Base-by-base conservation (phyloP, 2,329 filamentous ascomycete species). In the Clonostachys chloroleuca region DNA sequence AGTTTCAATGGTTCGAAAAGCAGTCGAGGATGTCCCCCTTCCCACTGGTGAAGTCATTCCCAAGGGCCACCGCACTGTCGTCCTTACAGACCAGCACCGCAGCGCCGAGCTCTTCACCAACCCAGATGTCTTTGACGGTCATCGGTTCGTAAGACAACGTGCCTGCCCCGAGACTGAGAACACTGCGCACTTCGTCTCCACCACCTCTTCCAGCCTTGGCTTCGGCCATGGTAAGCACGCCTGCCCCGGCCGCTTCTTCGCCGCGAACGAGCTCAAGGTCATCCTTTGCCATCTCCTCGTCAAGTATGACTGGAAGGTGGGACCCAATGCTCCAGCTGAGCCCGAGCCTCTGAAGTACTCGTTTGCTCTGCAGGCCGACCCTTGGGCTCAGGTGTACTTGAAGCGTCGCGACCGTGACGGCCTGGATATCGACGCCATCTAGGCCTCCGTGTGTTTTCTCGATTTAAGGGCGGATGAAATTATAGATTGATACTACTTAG, bases 171-270 rank as follows among this genome's bases (percentile, higher is more conserved):
- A 52, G 4, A 47, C 47, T 30, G 54, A 59, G 43, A 54, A 56
- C 45, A 43, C 51, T 4, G 56, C 58, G 12, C 64, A 69, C 46
- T 60, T 66, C 34, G 66, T 67, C 8, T 63, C 58, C 12, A 67
- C 64, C 0, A 55, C 55, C 2, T 47, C 56, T 2, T 58, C 65
- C 3, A 59, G 60, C 30, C 47, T 68, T 8, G 57, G 51, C 1
- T 74, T 73, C 47, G 70, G 71, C 0, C 59, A 72, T 44, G 70
- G 71, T 1, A 55, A 53, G 6, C 65, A 72, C 43, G 63, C 69
- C 0, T 73, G 70, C 36, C 70, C 70, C 0, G 70, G 70, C 0
- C 54, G 69, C 1, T 72, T 71, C 55, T 72, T 72, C 51, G 69
- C 67, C 1, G 60, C 58, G 3, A 66, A 68, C 42, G 62, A 70